phyloP scores from a whole-genome alignment of 345 rosid species.

The Eucalyptus cloeziana region DNA sequence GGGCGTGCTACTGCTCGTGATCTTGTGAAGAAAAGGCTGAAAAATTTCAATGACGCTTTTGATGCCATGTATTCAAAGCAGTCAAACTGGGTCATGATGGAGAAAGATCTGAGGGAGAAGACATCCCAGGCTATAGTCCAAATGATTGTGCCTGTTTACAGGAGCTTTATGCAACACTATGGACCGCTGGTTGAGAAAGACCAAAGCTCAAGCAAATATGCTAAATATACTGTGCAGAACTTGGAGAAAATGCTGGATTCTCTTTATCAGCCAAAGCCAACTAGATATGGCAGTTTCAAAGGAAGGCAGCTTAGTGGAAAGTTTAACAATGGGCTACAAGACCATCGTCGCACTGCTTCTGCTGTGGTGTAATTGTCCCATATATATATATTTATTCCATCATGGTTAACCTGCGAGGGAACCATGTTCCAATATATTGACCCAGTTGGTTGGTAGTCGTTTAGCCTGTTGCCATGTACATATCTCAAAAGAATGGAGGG shows the following conservation, averaged over 20 bases:
- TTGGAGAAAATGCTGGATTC: conserved; percentile 80
- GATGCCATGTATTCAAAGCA: conserved; percentile 81
- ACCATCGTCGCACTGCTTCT: conserved; percentile 71
- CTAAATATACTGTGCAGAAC: conserved; percentile 71
- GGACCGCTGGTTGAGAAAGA: conserved; percentile 95
- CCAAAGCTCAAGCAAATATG: conserved; percentile 75
- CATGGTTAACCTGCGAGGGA: neutral
- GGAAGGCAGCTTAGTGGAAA: conserved; percentile 48
- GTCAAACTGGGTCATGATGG: conserved; percentile 60
- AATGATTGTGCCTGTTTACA: conserved; percentile 70
- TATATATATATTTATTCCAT: neutral
- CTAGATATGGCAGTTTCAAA: conserved; percentile 83
- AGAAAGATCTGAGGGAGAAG: conserved; percentile 88
- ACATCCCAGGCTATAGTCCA: conserved; percentile 69
- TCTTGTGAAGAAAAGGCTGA: conserved; percentile 90
- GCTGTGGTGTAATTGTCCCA: conserved; percentile 40
- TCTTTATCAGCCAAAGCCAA: conserved; percentile 67
- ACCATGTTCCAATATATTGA: neutral
- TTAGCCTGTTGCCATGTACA: conserved; percentile 10
- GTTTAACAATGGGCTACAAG: conserved; percentile 30
- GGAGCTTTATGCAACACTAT: conserved; percentile 97
- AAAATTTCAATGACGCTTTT: conserved; percentile 82
- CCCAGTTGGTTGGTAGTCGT: neutral
- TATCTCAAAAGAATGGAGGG: neutral
- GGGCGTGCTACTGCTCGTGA: conserved; percentile 99